Evolutionary conservation across 768 basidiomycete species (phyloP), one percentile per base, ranked within the genome.

Genomic region (Naganishia onofrii): DNA sequence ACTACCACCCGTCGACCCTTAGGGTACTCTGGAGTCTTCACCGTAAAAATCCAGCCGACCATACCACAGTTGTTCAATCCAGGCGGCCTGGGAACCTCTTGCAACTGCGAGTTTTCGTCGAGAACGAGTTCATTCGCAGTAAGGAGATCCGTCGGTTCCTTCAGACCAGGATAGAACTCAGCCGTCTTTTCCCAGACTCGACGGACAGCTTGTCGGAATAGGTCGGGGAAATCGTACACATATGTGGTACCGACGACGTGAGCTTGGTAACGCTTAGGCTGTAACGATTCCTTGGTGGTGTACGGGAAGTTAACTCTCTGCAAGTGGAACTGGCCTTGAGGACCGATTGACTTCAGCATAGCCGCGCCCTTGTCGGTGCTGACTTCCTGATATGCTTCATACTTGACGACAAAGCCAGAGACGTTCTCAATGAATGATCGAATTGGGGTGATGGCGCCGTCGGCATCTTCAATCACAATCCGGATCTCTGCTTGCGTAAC

Each of bases 381-480:
- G 75, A 98, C 94, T 82, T 99, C 96, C 82, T 98, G 94, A 83
- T 99, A 99, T 32, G 90, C 92, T 77, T 94, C 91, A 84, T 89
- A 97, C 81, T 97, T 94, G 82, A 98, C 95, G 74, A 98, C 91
- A 84, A 99, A 99, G 52, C 96, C 96, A 52, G 93, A 93, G 29
- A 96, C 93, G 78, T 98, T 99, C 83, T 98, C 95, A 81, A 98
- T 97, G 80, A 96, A 88, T 79, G 93, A 94, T 29, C 96, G 92
- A 78, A 98, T 93, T 10, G 96, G 93, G 1, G 93, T 92, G 66
- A 92, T 89, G 74, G 93, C 93, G 73, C 96, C 95, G 73, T 97
- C 92, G 68, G 84, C 88, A 80, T 98, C 96, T 83, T 99, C 96
- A 58, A 99, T 86, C 32, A 89, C 86, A 74, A 98, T 92, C 65